A percentile compares a stretch with the other conserved stretches of the same genome.
Evolutionary conservation across 495 filamentous ascomycete species (phyloP).

Genomic region (Penicillium manginii): DNA sequence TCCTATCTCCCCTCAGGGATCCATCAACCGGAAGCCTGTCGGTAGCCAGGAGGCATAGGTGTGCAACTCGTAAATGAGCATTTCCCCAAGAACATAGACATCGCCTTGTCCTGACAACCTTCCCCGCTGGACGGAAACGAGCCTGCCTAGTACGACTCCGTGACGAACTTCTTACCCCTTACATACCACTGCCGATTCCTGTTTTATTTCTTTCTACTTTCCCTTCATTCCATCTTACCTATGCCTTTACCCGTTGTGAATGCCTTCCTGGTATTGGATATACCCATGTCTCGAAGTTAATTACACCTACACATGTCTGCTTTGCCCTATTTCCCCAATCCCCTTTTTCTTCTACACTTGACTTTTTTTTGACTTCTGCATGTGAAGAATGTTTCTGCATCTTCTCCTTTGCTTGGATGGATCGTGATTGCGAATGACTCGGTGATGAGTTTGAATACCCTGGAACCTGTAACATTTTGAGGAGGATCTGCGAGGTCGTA

Average conservation of each 20-base stretch:
- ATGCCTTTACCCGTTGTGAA: background rate
- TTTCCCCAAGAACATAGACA: constrained; percentile 15
- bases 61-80: constrained; percentile 8
- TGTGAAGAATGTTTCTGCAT: too few species aligned
- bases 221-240: background rate
- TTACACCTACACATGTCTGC: background rate
- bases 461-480: constrained; percentile 16
- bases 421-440: constrained; percentile 17
- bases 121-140: constrained; percentile 30
- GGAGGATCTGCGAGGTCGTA: constrained; percentile 4
- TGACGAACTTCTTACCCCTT: constrained; percentile 26
- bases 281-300: background rate
- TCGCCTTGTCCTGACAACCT: constrained; percentile 16
- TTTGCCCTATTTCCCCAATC: background rate
- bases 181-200: constrained; percentile 5
- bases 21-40: constrained; percentile 40
- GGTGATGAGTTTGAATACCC: constrained; percentile 25
- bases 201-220: background rate
- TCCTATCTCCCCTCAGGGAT: constrained; percentile 18
- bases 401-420: constrained; percentile 9
- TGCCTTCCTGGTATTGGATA: background rate
- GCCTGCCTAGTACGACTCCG: constrained; percentile 23
- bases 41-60: constrained; percentile 15
- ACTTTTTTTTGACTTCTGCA: background rate
- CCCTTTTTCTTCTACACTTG: constrained; percentile 10